Evolutionary conservation across 352 stramenopile genomes (phyloP).

Genomic region (Pythium brachiatum): DNA sequence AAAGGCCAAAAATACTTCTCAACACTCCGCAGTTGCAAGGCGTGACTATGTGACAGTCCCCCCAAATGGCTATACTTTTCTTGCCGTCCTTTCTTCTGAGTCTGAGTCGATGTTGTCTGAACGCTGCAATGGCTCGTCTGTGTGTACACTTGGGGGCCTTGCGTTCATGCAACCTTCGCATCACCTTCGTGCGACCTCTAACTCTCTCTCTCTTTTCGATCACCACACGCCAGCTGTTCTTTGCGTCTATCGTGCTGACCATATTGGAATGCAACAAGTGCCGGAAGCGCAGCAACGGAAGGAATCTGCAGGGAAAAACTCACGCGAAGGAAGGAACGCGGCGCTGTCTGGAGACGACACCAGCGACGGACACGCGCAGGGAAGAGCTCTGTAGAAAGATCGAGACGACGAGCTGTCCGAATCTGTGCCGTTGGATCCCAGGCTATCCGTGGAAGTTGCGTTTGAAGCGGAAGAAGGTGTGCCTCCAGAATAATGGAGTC

Average conservation of each 20-base stretch:
- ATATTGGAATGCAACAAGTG: constrained; percentile 18
- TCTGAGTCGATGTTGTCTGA: constrained; percentile 1
- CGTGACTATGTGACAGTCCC: too few species aligned
- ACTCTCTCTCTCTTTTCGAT: background rate
- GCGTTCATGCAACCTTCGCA: constrained; percentile 15
- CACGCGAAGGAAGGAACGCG: background rate
- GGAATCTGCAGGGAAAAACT: background rate
- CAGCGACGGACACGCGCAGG: background rate
- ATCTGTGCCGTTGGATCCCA: background rate
- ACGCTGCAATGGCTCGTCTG: background rate
- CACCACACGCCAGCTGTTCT: constrained; percentile 5
- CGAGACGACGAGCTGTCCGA: background rate
- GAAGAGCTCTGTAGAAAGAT: background rate
- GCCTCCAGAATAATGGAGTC: constrained; percentile 19
- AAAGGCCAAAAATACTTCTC: too few species aligned
- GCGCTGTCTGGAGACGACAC: background rate
- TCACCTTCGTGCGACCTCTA: constrained; percentile 14
- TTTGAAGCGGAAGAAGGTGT: background rate
- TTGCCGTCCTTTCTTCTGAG: background rate
- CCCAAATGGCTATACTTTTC: too few species aligned
- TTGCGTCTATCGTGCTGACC: constrained; percentile 19
- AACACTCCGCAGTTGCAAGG: too few species aligned
- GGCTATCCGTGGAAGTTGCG: background rate
- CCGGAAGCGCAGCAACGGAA: constrained; percentile 11
- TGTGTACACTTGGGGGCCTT: too few species aligned